Conservation (phyloP, 495 filamentous ascomycete genomes). For the Penicillium subrubescens region DNA sequence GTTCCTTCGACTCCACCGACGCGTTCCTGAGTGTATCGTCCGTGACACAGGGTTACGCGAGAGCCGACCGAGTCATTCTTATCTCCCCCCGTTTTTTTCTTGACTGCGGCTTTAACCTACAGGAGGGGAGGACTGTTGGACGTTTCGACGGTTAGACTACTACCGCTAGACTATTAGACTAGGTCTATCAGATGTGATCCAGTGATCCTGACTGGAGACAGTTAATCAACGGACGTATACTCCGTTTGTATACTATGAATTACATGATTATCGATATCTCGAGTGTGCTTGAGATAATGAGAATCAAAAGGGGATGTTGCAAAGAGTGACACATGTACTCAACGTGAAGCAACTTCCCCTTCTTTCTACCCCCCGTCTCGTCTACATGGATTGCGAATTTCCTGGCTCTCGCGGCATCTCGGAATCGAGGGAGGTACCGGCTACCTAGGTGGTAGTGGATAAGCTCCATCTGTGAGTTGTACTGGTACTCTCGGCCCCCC, state of each 20-base stretch:
- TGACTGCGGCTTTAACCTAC: not conserved
- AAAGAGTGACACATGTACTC: not conserved
- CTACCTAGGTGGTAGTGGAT: not conserved
- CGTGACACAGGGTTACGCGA: constrained; percentile 9
- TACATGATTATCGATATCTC: not conserved
- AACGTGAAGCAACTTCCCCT: not conserved
- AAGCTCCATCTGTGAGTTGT: constrained; percentile 1
- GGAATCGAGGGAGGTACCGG: not conserved
- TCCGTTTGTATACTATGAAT: not conserved
- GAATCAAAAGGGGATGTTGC: not conserved
- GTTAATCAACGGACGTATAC: not conserved
- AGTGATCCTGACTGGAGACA: not conserved
- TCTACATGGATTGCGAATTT: not conserved
- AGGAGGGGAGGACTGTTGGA: not conserved
- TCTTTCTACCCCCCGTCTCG: not conserved
- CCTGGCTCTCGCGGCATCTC: constrained; percentile 4
- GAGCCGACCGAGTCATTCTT: constrained; percentile 2
- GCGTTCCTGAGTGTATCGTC: constrained; percentile 21
- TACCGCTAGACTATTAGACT: not conserved
- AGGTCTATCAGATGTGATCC: not conserved
- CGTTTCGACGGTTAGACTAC: not conserved
- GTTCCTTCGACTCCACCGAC: constrained; percentile 18
- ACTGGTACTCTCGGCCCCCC: constrained; percentile 2
- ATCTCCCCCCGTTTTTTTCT: not conserved
- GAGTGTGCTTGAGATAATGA: not conserved